Evolutionary conservation across 129 eudicot species (phyloP).

Genomic region (Helianthus annuus): HanXRQr2.0-SUNRISE NC_035448.2:201301713-201302212

Average conservation of each 20-base stretch:
- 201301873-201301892: conserved; percentile 80
- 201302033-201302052: background rate
- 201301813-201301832: background rate
- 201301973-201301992: conserved; percentile 7
- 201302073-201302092: no score
- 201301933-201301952: conserved; percentile 82
- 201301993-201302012: conserved; percentile 11
- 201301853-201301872: conserved; percentile 53
- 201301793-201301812: background rate
- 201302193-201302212: no score
- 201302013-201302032: background rate
- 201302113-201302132: no score
- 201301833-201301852: conserved; percentile 1
- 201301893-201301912: conserved; percentile 59
- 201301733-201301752: no score
- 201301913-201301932: conserved; percentile 54
- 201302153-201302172: no score
- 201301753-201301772: no score
- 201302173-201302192: no score
- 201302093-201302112: no score
- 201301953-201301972: conserved; percentile 67
- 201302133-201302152: no score
- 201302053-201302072: no score
- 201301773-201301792: background rate
- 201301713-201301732: no score